A percentile compares a stretch with the other conserved stretches of the same genome.
Conservation (phyloP, 768 basidiomycete species). For the Porphyrellus cyaneotinctus region DNA sequence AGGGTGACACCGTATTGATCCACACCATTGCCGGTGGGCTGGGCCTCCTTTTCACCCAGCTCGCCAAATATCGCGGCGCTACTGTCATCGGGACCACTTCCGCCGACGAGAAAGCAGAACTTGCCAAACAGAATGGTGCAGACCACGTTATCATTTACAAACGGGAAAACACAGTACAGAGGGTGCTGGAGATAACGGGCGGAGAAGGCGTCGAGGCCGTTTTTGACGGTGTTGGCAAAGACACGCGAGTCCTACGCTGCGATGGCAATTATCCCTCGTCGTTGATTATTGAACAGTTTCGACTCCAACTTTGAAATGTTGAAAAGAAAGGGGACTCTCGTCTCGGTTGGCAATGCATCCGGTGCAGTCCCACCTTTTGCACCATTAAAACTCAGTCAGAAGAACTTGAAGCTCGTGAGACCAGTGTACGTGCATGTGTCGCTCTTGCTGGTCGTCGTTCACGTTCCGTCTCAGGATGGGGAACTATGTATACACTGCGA, state of each 20-base stretch:
- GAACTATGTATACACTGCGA: constrained; percentile 70
- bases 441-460: background rate
- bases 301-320: constrained; percentile 78
- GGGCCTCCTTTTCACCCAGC: constrained; percentile 64
- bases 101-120: constrained; percentile 72
- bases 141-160: constrained; percentile 85
- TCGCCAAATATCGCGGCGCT: constrained; percentile 71
- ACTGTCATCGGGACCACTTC: constrained; percentile 94
- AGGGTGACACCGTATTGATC: constrained; percentile 74
- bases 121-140: constrained; percentile 77
- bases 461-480: constrained; percentile 44
- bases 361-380: constrained; percentile 76
- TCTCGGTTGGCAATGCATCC: constrained; percentile 90
- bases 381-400: constrained; percentile 67
- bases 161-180: constrained; percentile 66
- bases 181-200: constrained; percentile 70
- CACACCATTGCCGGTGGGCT: constrained; percentile 93
- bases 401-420: constrained; percentile 75
- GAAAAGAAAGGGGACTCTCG: constrained; percentile 83
- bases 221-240: constrained; percentile 96
- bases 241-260: constrained; percentile 57
- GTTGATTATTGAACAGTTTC: constrained; percentile 42
- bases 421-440: constrained; percentile 52
- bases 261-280: background rate
- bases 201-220: constrained; percentile 82